Percentiles rank a stretch among this genome's conserved stretches.
phyloP scores from a whole-genome alignment of 345 rosid genomes.

The Sisymbrium altissimum region DNA sequence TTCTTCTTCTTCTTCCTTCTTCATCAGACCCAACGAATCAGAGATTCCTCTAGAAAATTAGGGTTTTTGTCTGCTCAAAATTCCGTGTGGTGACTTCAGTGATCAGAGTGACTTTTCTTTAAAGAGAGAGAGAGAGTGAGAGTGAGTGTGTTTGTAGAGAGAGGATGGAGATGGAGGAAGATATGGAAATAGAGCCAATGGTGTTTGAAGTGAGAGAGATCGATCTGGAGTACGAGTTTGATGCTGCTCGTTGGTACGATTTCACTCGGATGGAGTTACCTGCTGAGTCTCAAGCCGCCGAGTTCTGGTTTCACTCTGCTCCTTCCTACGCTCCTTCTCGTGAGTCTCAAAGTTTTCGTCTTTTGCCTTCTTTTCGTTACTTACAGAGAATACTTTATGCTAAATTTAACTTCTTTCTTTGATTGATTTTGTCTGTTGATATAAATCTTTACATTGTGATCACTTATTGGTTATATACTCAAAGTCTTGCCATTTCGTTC shows the following conservation, averaged over 20 bases:
- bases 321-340: constrained; percentile 82
- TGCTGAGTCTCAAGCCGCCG: constrained; percentile 61
- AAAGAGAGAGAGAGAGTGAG: constrained; percentile 1
- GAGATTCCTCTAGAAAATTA: constrained; percentile 29
- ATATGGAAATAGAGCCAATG: constrained; percentile 55
- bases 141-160: constrained; percentile 26
- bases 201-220: constrained; percentile 64
- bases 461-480: too few species aligned
- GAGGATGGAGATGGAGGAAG: constrained; percentile 44
- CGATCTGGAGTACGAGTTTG: constrained; percentile 88
- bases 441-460: too few species aligned
- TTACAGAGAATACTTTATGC: not conserved
- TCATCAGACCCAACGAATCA: constrained; percentile 25
- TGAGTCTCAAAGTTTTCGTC: too few species aligned
- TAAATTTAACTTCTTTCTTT: not conserved
- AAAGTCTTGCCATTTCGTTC: not conserved
- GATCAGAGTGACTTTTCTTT: constrained; percentile 9
- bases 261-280: constrained; percentile 64
- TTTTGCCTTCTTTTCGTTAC: too few species aligned
- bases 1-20: not conserved
- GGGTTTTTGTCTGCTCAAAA: constrained; percentile 34
- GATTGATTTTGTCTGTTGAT: not conserved
- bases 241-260: constrained; percentile 80
- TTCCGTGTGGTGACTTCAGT: not conserved
- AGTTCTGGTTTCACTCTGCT: constrained; percentile 78